Percentiles rank a stretch among this genome's conserved stretches.
Conservation (phyloP, 2,329 filamentous ascomycete genomes). For the Emmonsia crescens region DNA sequence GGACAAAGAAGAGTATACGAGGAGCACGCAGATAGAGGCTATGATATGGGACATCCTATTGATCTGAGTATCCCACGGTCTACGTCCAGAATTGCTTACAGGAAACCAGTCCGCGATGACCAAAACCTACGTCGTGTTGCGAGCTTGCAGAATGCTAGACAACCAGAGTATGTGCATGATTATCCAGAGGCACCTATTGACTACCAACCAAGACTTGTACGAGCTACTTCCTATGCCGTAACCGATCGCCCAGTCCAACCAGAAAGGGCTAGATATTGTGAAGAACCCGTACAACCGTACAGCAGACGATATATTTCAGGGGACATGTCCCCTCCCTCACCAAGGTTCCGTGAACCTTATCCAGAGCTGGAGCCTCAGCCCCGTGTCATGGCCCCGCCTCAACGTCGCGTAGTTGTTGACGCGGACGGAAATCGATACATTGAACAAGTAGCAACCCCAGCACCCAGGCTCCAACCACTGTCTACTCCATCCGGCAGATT, state of each 20-base stretch:
- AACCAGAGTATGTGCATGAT: constrained; percentile 32
- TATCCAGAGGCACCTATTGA: constrained; percentile 35
- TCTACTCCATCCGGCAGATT: constrained; percentile 14
- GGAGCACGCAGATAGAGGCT: constrained; percentile 20
- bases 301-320: constrained; percentile 25
- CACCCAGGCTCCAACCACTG: constrained; percentile 19
- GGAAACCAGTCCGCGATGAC: constrained; percentile 31
- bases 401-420: constrained; percentile 65
- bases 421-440: constrained; percentile 73
- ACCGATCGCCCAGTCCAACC: constrained; percentile 26
- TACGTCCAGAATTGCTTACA: constrained; percentile 29
- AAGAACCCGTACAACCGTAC: constrained; percentile 24
- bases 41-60: constrained; percentile 19
- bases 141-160: constrained; percentile 35
- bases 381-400: constrained; percentile 42
- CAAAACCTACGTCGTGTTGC: constrained; percentile 38
- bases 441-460: constrained; percentile 39
- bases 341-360: constrained; percentile 31
- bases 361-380: constrained; percentile 34
- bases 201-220: constrained; percentile 24
- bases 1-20: constrained; percentile 25
- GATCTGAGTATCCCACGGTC: constrained; percentile 28
- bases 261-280: constrained; percentile 30
- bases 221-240: constrained; percentile 31
- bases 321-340: constrained; percentile 28